These are phyloP conservation scores for Gnomoniopsis sp. DNA, from an alignment of 2,329 filamentous ascomycete species.

Conservation along the genomic window DNA sequence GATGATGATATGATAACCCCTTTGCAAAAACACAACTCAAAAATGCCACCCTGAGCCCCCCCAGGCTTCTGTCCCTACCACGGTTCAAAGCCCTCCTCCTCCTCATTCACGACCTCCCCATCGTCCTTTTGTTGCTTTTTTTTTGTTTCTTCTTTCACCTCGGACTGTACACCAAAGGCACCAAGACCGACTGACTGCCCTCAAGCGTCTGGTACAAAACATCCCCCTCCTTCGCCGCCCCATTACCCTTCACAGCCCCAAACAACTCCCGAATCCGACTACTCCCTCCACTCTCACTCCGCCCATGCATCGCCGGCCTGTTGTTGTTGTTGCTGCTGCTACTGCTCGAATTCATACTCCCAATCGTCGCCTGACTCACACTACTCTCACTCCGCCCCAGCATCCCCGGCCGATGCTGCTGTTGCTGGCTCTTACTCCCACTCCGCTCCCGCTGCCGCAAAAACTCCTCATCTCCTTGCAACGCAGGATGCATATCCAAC, in stretches of 20 bases:
- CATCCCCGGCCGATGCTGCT: neutral
- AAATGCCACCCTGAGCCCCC: neutral
- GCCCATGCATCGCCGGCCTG: neutral
- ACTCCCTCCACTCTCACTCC: constrained; percentile 13
- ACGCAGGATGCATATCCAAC: constrained; percentile 26
- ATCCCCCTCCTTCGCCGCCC: constrained; percentile 4
- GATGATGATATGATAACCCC: neutral
- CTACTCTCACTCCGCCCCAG: constrained; percentile 20
- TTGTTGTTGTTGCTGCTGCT: neutral
- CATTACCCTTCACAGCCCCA: constrained; percentile 17
- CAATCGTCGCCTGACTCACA: no score
- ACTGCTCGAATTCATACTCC: no score
- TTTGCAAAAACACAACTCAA: neutral
- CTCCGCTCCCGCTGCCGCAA: neutral
- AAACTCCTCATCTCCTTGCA: constrained; percentile 5
- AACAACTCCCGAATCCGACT: constrained; percentile 16
- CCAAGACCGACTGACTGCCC: constrained; percentile 46
- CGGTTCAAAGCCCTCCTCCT: neutral
- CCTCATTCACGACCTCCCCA: neutral
- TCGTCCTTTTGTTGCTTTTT: no score
- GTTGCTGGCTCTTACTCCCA: constrained; percentile 24
- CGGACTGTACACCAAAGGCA: constrained; percentile 59
- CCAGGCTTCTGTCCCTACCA: neutral
- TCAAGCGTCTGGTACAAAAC: constrained; percentile 43
- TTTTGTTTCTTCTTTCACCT: constrained; percentile 22